Base-by-base conservation (phyloP, 768 basidiomycete genomes). In the Tubosaeta sp. region DNA sequence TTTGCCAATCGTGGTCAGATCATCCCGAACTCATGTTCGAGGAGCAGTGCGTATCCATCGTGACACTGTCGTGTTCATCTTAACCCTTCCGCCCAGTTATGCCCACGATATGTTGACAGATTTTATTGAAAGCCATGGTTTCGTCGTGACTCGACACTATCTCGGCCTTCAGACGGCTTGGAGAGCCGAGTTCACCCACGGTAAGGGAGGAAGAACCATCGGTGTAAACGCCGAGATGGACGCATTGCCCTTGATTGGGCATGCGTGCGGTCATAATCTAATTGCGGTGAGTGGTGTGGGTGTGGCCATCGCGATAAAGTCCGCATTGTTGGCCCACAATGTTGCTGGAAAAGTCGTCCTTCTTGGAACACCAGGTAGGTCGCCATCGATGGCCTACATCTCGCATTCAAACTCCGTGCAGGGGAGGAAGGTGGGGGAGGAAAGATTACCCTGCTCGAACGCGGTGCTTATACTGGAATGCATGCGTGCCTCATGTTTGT, bases 221-320 rank as follows among this genome's bases (percentile, higher is more conserved):
- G 89, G 90, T 8, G 70, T 91, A 56, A 91, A 92, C 67, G 83
- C 88, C 14, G 90, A 91, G 69, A 88, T 88, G 86, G 72, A 79
- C 38, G 79, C 80, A 6, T 68, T 81, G 19, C 78, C 78, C n/a
- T 66, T 73, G 34, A 73, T 81, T 47, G 80, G 79, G 4, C 80
- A 82, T 64, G 87, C 80, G 0, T 91, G 89, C 62, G 89, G 89
- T 1, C 89, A 92, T 68, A 91, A 91, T 66, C 75, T 92, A 56
- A 91, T 91, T 58, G 89, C 89, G 43, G 79, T 85, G 59, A 81
- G 82, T 56, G 89, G 88, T 37, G 81, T 88, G 32, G 90, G 84
- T 34, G 73, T 84, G 41, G 88, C 88, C 29, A 67, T 92, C 50
- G 86, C 86, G 32, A 76, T 91, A 48, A 85, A 84, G 65, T 76